These are phyloP conservation scores for Onygena corvina DNA, from an alignment of 2,329 filamentous ascomycete species.

Conservation along the genomic window DNA sequence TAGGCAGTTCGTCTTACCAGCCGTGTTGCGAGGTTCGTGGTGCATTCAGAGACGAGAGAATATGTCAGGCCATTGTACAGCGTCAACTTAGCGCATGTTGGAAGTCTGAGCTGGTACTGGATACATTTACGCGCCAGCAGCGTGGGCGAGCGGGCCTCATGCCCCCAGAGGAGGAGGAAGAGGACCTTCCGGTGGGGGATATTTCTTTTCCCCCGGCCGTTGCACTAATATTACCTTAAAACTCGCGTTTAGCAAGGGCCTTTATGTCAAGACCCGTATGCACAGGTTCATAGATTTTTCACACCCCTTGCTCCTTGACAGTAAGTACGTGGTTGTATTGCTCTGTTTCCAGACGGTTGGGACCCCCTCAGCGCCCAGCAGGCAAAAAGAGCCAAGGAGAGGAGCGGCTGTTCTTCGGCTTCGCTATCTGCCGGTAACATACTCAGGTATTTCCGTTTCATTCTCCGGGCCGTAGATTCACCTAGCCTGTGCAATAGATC, in stretches of 20 bases:
- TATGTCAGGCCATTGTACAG: not conserved
- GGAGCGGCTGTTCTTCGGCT: not conserved
- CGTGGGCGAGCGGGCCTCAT: not conserved
- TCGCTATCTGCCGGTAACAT: conserved; percentile 2
- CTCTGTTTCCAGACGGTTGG: not conserved
- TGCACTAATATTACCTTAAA: conserved; percentile 7
- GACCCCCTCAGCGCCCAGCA: not conserved
- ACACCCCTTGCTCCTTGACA: not conserved
- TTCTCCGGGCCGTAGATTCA: conserved; percentile 6
- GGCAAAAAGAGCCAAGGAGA: not conserved
- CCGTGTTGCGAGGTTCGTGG: not conserved
- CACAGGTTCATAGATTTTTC: not conserved
- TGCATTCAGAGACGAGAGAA: not conserved
- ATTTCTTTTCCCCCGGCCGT: conserved; percentile 4
- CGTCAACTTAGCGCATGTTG: not conserved
- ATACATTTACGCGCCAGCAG: not conserved
- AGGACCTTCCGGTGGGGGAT: conserved; percentile 2
- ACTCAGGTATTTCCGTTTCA: too few species aligned
- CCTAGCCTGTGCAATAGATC: conserved; percentile 3
- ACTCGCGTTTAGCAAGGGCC: conserved; percentile 1
- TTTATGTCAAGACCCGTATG: not conserved
- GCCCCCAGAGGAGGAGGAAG: not conserved
- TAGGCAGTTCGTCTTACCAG: conserved; percentile 3
- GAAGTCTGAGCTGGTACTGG: conserved; percentile 2
- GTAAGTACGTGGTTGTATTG: not conserved